phyloP scores from a whole-genome alignment of 805 yeast species.

The Metschnikowia drakensbergensis region DNA sequence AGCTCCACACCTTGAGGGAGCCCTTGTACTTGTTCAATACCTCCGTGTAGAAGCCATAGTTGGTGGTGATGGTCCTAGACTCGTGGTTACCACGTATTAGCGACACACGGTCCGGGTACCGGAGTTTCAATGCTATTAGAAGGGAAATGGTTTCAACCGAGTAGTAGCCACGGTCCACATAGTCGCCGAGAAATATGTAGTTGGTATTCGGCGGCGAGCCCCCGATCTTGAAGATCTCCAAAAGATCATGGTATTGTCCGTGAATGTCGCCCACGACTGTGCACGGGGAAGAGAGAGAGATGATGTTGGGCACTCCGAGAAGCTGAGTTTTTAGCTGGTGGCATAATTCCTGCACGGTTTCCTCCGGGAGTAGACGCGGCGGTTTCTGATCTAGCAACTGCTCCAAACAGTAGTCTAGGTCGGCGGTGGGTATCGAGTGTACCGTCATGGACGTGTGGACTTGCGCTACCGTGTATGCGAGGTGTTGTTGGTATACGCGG shows the following conservation, averaged over 20 bases:
- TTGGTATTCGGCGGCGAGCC: slow-evolving; percentile 93
- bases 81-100: slow-evolving; percentile 95
- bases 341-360: slow-evolving; percentile 36
- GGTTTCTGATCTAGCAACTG: slow-evolving; percentile 40
- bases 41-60: slow-evolving; percentile 95
- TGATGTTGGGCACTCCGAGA: slow-evolving; percentile 79
- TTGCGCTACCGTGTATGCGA: background rate
- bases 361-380: slow-evolving; percentile 41
- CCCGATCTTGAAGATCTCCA: slow-evolving; percentile 91
- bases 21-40: slow-evolving; percentile 85
- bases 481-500: slow-evolving; percentile 2
- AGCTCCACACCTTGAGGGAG: slow-evolving; percentile 70
- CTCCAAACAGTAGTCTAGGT: slow-evolving; percentile 41
- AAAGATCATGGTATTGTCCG: slow-evolving; percentile 91
- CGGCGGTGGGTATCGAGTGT: slow-evolving; percentile 30
- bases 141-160: slow-evolving; percentile 89
- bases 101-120: slow-evolving; percentile 81
- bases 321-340: slow-evolving; percentile 73
- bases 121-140: slow-evolving; percentile 73
- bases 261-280: slow-evolving; percentile 97
- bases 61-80: slow-evolving; percentile 92
- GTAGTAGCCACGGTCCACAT: slow-evolving; percentile 93
- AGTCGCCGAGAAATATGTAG: slow-evolving; percentile 90
- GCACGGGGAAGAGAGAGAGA: slow-evolving; percentile 78
- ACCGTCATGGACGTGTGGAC: slow-evolving; percentile 26